Percentiles rank a stretch among this genome's conserved stretches.
Evolutionary conservation across 1,139 yeast species (phyloP).

Genomic region (Arxiozyma heterogenica): DNA sequence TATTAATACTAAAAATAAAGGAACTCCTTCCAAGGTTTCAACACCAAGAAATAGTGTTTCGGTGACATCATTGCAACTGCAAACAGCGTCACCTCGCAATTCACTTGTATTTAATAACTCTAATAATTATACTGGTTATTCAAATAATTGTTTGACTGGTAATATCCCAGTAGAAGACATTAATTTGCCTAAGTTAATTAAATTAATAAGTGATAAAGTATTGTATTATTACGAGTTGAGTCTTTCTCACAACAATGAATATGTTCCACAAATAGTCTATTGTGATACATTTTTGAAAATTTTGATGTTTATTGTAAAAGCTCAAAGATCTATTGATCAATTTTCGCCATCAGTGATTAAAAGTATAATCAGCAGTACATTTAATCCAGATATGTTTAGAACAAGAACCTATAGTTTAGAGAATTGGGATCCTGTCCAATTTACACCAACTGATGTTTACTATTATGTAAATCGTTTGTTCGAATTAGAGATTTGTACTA

Average conservation of each 20-base stretch:
- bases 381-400: constrained; percentile 20
- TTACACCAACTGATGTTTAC: constrained; percentile 30
- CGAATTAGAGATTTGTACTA: constrained; percentile 33
- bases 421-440: neutral
- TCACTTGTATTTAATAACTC: constrained; percentile 26
- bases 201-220: constrained; percentile 42
- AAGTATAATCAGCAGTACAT: constrained; percentile 19
- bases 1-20: constrained; percentile 2
- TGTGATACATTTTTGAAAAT: constrained; percentile 63
- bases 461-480: constrained; percentile 41
- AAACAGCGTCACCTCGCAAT: constrained; percentile 35
- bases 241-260: constrained; percentile 54
- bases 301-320: constrained; percentile 49
- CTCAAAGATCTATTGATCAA: constrained; percentile 42
- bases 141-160: constrained; percentile 5
- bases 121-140: neutral
- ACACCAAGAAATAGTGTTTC: constrained; percentile 22
- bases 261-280: constrained; percentile 74
- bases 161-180: constrained; percentile 20
- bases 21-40: neutral
- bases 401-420: neutral
- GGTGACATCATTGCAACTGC: constrained; percentile 13
- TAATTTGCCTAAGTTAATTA: constrained; percentile 42
- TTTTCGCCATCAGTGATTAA: constrained; percentile 27
- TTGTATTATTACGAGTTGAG: constrained; percentile 53